A percentile compares a stretch with the other conserved stretches of the same genome.
phyloP scores from a whole-genome alignment of 139 green algal species.

The Chlorella sp. region DNA sequence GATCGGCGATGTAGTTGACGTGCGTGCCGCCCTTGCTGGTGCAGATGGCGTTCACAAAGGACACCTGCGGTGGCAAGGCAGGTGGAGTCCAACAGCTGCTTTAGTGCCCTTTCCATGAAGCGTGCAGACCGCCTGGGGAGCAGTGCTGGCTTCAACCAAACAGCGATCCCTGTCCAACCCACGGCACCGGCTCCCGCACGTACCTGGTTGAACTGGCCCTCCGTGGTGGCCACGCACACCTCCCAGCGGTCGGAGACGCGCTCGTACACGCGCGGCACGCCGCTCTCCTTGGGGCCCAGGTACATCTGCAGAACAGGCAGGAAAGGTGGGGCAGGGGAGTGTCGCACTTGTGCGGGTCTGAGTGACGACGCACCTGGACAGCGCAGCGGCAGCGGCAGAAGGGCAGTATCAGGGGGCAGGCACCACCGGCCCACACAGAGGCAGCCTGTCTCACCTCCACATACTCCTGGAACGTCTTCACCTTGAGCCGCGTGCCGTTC shows the following conservation, averaged over 20 bases:
- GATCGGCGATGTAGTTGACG: constrained; percentile 92
- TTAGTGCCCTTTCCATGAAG: no score
- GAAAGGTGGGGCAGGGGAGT: no score
- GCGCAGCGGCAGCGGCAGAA: no score
- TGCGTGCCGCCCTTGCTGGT: constrained; percentile 98
- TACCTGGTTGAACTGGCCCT: constrained; percentile 96
- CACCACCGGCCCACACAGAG: no score
- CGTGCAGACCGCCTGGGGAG: no score
- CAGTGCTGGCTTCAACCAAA: background rate
- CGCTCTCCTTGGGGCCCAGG: constrained; percentile 79
- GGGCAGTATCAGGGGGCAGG: no score
- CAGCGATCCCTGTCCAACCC: background rate
- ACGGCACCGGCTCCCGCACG: constrained; percentile 11
- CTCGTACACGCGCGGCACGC: constrained; percentile 85
- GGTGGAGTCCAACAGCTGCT: no score
- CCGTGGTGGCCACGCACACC: constrained; percentile 85
- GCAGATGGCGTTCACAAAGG: constrained; percentile 98
- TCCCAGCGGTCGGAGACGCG: constrained; percentile 95
- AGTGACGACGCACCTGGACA: no score
- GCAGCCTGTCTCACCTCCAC: constrained; percentile 82
- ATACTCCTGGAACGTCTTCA: constrained; percentile 97
- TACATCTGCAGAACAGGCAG: constrained; percentile 64
- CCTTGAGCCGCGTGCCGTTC: constrained; percentile 81
- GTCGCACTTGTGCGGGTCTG: no score
- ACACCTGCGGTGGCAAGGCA: constrained; percentile 74